Base-by-base conservation (phyloP, 139 green algal species). In the Pseudopediastrum boryanum region DNA sequence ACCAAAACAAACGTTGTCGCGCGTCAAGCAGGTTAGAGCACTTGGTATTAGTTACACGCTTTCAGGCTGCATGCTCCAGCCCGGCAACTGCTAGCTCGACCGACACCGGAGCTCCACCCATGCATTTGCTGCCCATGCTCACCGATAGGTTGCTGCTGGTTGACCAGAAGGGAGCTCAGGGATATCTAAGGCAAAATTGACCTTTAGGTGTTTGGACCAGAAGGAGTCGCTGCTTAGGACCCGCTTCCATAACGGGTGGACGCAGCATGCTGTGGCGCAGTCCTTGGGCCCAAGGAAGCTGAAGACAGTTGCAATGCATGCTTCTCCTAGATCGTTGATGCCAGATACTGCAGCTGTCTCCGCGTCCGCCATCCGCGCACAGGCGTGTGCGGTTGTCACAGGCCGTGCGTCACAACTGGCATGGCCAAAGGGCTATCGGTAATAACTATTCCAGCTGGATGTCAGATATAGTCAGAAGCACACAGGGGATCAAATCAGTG, bases 291-390 rank as follows among this genome's bases (percentile, higher is more conserved):
- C 19, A 8, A 81, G 62, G 4, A 43, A 16, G 21, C 61, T n/a
- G 33, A 81, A 81, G 4, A 74, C 27, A 10, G 35, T 31, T 19
- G 52, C n/a, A 5, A 81, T 31, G 48, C 74, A 81, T 16, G 74
- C 33, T 3, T 56, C 50, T n/a, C 50, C 62, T 13, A 81, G n/a
- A 39, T 81, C 74, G 50, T 81, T 74, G 43, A 81, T 50, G 31
- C 54, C 7, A 6, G 54, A n/a, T n/a, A n/a, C n/a, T n/a, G n/a
- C n/a, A n/a, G 38, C 12, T 69, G 71, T 78, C 39, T 54, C 61
- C 31, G 36, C 44, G 13, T 27, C 35, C 36, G 61, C 33, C 36
- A 7, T 48, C 35, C 58, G 29, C 7, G 13, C 61, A 31, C 35
- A 4, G 44, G 61, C 35, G 25, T 36, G 4, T 19, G 1, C 21